phyloP scores from a whole-genome alignment of 1,284 basidiomycete species.

The Cryptococcus wingfieldii region DNA sequence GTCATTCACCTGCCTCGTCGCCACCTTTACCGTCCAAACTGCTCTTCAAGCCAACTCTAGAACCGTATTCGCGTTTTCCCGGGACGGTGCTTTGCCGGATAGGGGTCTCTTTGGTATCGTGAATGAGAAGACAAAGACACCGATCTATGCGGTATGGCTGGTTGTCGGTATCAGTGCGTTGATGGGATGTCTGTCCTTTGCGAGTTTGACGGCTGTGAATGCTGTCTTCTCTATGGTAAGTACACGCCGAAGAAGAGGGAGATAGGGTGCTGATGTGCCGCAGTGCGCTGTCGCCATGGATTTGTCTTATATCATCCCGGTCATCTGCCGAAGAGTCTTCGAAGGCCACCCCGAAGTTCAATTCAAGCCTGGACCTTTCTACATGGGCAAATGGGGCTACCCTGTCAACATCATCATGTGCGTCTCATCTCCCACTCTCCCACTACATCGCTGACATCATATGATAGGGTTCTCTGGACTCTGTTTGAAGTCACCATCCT shows the following conservation, averaged over 20 bases:
- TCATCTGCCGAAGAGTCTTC: conserved; percentile 35
- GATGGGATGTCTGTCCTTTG: conserved; percentile 64
- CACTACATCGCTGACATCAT: background rate
- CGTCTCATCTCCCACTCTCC: conserved; percentile 1
- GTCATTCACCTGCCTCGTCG: conserved; percentile 58
- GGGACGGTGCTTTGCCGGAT: conserved; percentile 66
- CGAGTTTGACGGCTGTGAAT: conserved; percentile 69
- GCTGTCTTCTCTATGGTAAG: conserved; percentile 62
- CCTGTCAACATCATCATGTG: conserved; percentile 37
- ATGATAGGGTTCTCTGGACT: conserved; percentile 20
- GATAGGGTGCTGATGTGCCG: background rate
- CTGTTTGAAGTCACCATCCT: conserved; percentile 38
- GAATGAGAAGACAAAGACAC: conserved; percentile 64
- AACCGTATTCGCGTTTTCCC: conserved; percentile 73
- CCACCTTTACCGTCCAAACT: conserved; percentile 74
- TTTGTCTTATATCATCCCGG: conserved; percentile 38
- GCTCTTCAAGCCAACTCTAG: conserved; percentile 81
- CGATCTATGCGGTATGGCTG: conserved; percentile 76
- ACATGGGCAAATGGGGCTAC: conserved; percentile 30
- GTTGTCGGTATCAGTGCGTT: conserved; percentile 60
- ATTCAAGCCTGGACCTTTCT: conserved; percentile 43
- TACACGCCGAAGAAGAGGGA: background rate
- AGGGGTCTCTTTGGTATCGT: conserved; percentile 70
- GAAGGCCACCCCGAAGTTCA: conserved; percentile 36
- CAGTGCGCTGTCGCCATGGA: conserved; percentile 39